Evolutionary conservation across 176 grass and related monocot genomes (phyloP).

Genomic region (Thinopyrum elongatum): DNA sequence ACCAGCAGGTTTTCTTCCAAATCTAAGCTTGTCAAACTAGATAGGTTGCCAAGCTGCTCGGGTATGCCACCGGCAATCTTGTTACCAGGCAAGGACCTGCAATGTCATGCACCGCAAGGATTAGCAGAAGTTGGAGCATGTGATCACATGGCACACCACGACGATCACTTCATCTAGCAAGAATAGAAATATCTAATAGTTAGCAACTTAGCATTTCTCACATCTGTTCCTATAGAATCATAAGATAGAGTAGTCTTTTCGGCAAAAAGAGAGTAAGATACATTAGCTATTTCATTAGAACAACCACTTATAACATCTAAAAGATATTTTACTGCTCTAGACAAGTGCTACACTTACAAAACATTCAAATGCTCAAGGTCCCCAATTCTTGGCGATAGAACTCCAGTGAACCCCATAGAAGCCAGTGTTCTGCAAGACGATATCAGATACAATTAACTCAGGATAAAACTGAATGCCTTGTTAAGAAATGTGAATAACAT

Average conservation of each 20-base stretch:
- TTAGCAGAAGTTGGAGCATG: neutral
- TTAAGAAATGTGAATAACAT: neutral
- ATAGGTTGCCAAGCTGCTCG: constrained; percentile 67
- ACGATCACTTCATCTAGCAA: constrained; percentile 3
- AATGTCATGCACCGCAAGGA: constrained; percentile 19
- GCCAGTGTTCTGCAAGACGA: constrained; percentile 73
- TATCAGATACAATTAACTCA: constrained; percentile 17
- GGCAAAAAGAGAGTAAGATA: neutral
- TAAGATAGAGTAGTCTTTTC: neutral
- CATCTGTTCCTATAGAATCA: neutral
- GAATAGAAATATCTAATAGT: neutral
- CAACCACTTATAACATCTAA: neutral
- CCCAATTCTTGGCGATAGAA: constrained; percentile 85
- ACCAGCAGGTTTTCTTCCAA: constrained; percentile 71
- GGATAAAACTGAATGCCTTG: neutral
- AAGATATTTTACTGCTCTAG: neutral
- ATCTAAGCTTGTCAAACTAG: constrained; percentile 65
- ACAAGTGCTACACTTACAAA: constrained; percentile 55
- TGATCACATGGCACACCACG: neutral
- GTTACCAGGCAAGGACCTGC: constrained; percentile 71
- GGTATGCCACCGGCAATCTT: constrained; percentile 78
- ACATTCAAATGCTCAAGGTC: constrained; percentile 76
- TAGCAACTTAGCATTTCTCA: neutral
- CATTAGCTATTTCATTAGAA: constrained; percentile 1
- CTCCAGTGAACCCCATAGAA: constrained; percentile 89